Percentiles rank a stretch among this genome's conserved stretches.
Conservation (phyloP, 2,329 filamentous ascomycete species). For the Cladophialophora psammophila region DNA sequence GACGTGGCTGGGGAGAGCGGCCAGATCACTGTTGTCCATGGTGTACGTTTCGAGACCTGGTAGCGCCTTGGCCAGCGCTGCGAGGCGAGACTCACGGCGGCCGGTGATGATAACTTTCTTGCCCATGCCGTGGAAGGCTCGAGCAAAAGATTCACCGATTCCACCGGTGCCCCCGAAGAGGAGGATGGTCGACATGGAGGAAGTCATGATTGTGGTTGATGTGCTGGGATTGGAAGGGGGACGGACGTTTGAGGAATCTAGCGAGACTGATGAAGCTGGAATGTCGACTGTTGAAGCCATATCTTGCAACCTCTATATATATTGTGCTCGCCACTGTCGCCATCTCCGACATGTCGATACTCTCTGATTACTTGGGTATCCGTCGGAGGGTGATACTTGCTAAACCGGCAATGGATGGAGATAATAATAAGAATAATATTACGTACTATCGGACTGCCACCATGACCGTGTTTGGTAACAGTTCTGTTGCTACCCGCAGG, state of each 20-base stretch:
- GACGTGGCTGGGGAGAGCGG: conserved; percentile 31
- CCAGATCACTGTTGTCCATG: conserved; percentile 40
- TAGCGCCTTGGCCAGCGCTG: conserved; percentile 40
- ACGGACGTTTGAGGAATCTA: background rate
- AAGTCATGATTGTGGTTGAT: conserved; percentile 24
- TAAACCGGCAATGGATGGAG: conserved; percentile 7
- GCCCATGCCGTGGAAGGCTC: conserved; percentile 40
- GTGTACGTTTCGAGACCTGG: conserved; percentile 42
- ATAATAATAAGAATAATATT: background rate
- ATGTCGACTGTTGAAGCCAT: background rate
- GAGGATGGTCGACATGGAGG: conserved; percentile 39
- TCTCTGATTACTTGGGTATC: background rate
- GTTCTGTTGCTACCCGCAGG: conserved; percentile 12
- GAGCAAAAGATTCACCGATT: conserved; percentile 49
- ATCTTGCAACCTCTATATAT: background rate
- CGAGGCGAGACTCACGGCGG: conserved; percentile 40
- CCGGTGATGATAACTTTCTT: conserved; percentile 43
- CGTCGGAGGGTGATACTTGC: background rate
- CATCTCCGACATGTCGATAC: too few species aligned
- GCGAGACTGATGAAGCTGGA: background rate
- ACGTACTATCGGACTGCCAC: conserved; percentile 4
- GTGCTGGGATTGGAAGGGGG: background rate
- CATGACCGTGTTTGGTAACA: conserved; percentile 1
- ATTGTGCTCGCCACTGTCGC: background rate
- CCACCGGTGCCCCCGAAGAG: conserved; percentile 54